Conservation (phyloP, 2,329 filamentous ascomycete species). For the Whalleya microplaca region DNA sequence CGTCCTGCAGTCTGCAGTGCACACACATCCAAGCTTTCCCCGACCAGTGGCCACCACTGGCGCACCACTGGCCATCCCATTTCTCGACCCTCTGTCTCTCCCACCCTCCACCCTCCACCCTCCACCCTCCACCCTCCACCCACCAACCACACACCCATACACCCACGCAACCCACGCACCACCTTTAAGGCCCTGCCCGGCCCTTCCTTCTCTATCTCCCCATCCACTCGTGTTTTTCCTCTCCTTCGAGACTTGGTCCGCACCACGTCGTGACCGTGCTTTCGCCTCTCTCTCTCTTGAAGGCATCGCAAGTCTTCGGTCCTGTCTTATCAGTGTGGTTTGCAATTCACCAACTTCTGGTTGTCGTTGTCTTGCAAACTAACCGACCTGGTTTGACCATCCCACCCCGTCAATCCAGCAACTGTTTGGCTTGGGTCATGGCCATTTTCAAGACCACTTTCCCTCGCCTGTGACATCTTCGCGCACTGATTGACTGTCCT, state of each 20-base stretch:
- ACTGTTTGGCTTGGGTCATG: constrained; percentile 22
- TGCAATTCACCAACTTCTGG: constrained; percentile 2
- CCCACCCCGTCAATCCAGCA: constrained; percentile 11
- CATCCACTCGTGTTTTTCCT: constrained; percentile 17
- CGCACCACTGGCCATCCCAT: constrained; percentile 13
- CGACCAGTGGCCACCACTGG: constrained; percentile 17
- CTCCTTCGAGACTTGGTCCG: constrained; percentile 21
- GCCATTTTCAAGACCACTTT: constrained; percentile 18
- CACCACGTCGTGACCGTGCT: constrained; percentile 23
- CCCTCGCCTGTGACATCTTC: constrained; percentile 21
- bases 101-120: neutral
- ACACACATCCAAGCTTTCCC: constrained; percentile 21
- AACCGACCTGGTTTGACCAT: constrained; percentile 5
- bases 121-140: neutral
- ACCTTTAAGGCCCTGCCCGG: constrained; percentile 26
- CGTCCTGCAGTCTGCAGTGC: constrained; percentile 19
- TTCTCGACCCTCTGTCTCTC: constrained; percentile 20
- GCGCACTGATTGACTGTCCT: constrained; percentile 12
- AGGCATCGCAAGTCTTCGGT: constrained; percentile 20
- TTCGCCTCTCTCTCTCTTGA: constrained; percentile 23
- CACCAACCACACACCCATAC: constrained; percentile 10
- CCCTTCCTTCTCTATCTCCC: constrained; percentile 14
- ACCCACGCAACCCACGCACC: too few relatives aligned
- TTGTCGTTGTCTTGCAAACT: constrained; percentile 4
- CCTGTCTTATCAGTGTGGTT: constrained; percentile 8